A percentile compares a stretch with the other conserved stretches of the same genome.
Evolutionary conservation across 495 filamentous ascomycete genomes (phyloP).

Genomic region (Xylaria palmicola): DNA sequence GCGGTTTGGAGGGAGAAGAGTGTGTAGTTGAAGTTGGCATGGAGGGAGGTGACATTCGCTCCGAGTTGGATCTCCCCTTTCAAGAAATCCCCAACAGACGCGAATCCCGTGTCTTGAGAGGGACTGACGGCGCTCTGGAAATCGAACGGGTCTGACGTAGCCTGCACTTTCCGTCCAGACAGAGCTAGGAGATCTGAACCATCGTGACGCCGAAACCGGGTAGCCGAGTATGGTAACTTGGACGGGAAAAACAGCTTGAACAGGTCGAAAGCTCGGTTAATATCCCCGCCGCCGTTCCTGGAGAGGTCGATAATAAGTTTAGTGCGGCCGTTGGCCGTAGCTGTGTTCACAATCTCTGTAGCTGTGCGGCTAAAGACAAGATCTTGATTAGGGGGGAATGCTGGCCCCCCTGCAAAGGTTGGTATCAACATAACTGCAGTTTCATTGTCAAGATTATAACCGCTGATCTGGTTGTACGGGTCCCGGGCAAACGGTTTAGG

Average conservation of each 20-base stretch:
- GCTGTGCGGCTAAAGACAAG: not conserved
- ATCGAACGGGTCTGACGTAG: not conserved
- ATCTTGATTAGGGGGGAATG: not conserved
- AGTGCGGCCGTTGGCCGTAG: not conserved
- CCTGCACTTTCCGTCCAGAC: not conserved
- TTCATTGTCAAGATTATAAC: not conserved
- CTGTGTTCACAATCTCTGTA: not conserved
- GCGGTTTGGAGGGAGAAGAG: not conserved
- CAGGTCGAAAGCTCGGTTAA: constrained; percentile 47
- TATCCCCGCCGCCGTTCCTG: constrained; percentile 54
- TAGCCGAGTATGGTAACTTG: not conserved
- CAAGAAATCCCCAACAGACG: not conserved
- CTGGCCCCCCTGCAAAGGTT: not conserved
- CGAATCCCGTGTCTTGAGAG: not conserved
- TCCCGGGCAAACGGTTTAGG: not conserved
- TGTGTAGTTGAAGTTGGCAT: constrained; percentile 7
- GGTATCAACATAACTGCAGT: constrained; percentile 9
- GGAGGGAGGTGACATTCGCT: constrained; percentile 1
- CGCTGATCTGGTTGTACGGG: constrained; percentile 3
- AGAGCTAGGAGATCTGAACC: not conserved
- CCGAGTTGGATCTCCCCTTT: not conserved
- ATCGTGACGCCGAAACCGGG: constrained; percentile 1
- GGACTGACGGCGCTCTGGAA: not conserved
- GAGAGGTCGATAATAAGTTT: constrained; percentile 55
- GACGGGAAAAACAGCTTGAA: constrained; percentile 32